phyloP scores from a whole-genome alignment of 257 asterid genomes.

The Solanum corneliomulleri region DNA sequence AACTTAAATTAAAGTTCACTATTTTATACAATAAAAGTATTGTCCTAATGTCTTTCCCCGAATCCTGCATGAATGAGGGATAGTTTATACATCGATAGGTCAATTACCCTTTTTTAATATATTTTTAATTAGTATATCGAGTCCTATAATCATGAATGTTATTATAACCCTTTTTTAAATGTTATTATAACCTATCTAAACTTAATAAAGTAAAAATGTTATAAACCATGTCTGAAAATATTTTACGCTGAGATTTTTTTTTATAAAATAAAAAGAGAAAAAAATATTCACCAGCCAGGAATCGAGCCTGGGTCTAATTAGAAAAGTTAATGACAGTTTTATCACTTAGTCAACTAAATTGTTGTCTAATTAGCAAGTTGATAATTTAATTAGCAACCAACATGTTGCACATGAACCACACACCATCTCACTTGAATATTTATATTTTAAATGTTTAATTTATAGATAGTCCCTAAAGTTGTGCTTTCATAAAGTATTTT shows the following conservation, averaged over 20 bases:
- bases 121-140: too few species aligned
- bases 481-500: neutral
- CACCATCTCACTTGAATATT: neutral
- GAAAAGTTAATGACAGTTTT: neutral
- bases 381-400: neutral
- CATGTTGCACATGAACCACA: neutral
- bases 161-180: neutral
- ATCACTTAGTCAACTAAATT: neutral
- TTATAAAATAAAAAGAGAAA: too few species aligned
- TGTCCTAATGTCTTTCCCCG: too few species aligned
- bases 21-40: too few species aligned
- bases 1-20: too few species aligned
- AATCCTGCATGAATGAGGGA: too few species aligned
- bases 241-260: too few species aligned
- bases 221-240: neutral
- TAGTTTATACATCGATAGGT: too few species aligned
- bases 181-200: neutral
- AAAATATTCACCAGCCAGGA: too few species aligned
- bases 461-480: neutral
- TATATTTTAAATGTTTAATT: too few species aligned
- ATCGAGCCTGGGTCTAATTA: neutral
- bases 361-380: neutral
- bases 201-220: neutral
- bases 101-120: too few species aligned
- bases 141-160: too few species aligned